Base-by-base conservation (phyloP, 1,284 basidiomycete genomes). In the Chalciporus sp. region DNA sequence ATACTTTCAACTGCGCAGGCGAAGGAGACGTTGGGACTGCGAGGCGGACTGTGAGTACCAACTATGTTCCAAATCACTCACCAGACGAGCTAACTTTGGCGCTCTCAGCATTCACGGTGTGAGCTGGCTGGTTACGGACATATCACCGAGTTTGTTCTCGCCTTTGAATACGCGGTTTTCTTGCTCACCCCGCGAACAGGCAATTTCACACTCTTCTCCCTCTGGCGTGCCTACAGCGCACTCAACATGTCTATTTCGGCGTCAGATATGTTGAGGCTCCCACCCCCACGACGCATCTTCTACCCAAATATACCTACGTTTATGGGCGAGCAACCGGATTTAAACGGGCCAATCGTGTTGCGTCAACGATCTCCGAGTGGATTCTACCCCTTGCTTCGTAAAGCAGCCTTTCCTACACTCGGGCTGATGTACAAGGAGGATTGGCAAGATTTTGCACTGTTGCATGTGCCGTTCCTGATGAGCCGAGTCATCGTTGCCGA, bases 401-500 rank as follows among this genome's bases (percentile, higher is more conserved):
- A 89, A 69, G 78, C 86, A 7, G 85, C 86, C 16, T 89, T 94
- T 63, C 91, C 92, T 0, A 82, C 80, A 28, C 78, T 89, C 59
- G 78, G 80, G 0, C 69, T 87, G 16, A 78, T 90, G 69, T 92
- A 85, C 67, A 63, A 76, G 14, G 81, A 88, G 58, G 92, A 94
- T 64, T 92, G 88, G 83, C 74, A 78, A 28, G 93, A 94, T 67
- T 85, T 87, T 61, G 76, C 80, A 28, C 76, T 81, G 53, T 82
- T 92, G 61, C 74, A 77, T 19, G 78, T 84, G 27, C 87, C 92
- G 0, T 90, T 85, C 67, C 61, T 94, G 19, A 76, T 91, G 47
- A 88, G 92, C 60, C 84, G 90, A 7, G 75, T 91, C 9, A 82
- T 95, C 19, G 74, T 95, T 39, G 85, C 84, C 1, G 92, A 95